Percentiles rank a stretch among this genome's conserved stretches.
Evolutionary conservation across 805 yeast genomes (phyloP).

Genomic region (Blastobotrys americana): DNA sequence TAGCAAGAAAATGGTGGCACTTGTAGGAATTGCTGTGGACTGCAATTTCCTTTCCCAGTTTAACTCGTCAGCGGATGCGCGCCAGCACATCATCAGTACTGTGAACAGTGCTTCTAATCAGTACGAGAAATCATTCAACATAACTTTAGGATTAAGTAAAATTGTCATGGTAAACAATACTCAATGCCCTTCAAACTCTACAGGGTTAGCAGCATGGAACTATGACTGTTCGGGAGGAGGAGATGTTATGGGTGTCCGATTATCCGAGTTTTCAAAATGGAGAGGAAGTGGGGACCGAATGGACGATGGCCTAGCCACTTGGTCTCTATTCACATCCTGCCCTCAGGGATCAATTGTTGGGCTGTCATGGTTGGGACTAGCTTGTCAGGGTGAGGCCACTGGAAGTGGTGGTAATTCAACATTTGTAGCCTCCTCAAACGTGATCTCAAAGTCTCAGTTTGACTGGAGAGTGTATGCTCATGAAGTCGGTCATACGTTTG

Average conservation of each 20-base stretch:
- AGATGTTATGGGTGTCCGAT: constrained; percentile 23
- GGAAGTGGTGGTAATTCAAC: constrained; percentile 12
- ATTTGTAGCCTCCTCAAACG: constrained; percentile 28
- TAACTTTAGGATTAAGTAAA: constrained; percentile 29
- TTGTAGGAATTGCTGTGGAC: constrained; percentile 34
- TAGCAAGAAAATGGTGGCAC: constrained; percentile 25
- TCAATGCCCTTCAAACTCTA: constrained; percentile 20
- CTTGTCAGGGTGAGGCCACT: constrained; percentile 23
- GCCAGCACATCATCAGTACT: constrained; percentile 26
- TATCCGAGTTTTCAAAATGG: constrained; percentile 29
- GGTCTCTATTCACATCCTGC: constrained; percentile 32
- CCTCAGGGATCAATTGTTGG: constrained; percentile 32
- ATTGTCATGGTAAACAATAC: constrained; percentile 25
- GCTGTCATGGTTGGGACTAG: constrained; percentile 32
- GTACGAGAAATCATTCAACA: constrained; percentile 32
- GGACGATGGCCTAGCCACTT: constrained; percentile 30
- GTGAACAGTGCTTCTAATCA: constrained; percentile 31
- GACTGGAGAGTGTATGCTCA: constrained; percentile 35
- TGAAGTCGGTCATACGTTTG: constrained; percentile 35
- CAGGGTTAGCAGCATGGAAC: constrained; percentile 25
- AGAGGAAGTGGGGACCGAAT: constrained; percentile 20
- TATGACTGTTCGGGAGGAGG: constrained; percentile 18
- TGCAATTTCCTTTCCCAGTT: constrained; percentile 29
- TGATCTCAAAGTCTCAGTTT: constrained; percentile 27
- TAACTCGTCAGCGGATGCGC: constrained; percentile 22